These are phyloP conservation scores for Colletotrichum liaoningense DNA, from an alignment of 2,329 filamentous ascomycete genomes.

Conservation along the genomic window DNA sequence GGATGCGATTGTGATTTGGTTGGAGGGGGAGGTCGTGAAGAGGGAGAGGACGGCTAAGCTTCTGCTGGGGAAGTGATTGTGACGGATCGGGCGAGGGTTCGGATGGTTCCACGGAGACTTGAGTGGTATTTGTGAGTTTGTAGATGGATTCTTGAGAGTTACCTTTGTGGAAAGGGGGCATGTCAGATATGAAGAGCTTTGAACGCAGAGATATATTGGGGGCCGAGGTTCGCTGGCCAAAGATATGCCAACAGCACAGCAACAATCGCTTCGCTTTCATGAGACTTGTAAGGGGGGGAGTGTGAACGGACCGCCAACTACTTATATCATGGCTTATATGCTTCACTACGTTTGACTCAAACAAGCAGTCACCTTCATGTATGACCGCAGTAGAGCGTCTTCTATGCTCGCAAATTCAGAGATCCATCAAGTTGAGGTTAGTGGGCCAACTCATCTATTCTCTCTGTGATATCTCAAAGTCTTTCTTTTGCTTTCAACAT, in stretches of 20 bases:
- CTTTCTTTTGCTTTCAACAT: background rate
- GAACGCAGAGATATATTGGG: background rate
- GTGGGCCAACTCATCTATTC: background rate
- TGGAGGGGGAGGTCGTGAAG: slow-evolving; percentile 41
- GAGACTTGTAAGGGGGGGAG: no score
- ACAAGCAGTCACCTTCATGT: no score
- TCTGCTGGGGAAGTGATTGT: background rate
- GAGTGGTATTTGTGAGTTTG: background rate
- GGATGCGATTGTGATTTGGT: slow-evolving; percentile 49
- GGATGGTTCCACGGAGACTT: no score
- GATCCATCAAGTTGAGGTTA: no score
- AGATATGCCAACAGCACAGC: background rate
- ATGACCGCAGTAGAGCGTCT: no score
- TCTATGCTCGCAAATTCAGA: no score
- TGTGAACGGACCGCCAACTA: background rate
- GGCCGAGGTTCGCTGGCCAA: background rate
- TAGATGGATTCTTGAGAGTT: background rate
- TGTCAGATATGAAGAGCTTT: background rate
- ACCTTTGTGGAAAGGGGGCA: background rate
- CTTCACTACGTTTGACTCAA: no score
- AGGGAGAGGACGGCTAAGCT: slow-evolving; percentile 28
- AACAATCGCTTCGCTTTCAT: background rate
- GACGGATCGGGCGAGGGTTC: background rate
- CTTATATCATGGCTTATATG: no score
- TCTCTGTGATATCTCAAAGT: background rate